These are phyloP conservation scores for Anthostomella pinea DNA, from an alignment of 2,329 filamentous ascomycete species.

Conservation along the genomic window DNA sequence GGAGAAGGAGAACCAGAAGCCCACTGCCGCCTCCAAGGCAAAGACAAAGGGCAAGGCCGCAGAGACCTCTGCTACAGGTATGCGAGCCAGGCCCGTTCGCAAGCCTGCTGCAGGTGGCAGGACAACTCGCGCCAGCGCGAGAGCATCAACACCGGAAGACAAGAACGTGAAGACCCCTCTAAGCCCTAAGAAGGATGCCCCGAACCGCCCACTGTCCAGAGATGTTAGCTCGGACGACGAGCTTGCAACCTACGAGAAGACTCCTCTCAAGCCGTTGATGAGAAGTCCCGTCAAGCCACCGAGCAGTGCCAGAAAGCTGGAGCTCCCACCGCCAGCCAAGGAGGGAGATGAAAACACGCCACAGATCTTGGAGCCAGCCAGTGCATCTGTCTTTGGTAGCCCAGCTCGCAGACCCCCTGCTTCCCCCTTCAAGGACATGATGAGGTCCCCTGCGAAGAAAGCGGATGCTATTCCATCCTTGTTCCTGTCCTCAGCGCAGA, in stretches of 20 bases:
- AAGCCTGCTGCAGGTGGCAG: conserved; percentile 38
- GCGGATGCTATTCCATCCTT: conserved; percentile 41
- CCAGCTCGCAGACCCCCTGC: conserved; percentile 54
- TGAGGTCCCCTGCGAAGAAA: conserved; percentile 56
- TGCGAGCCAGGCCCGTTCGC: conserved; percentile 48
- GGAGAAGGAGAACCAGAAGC: conserved; percentile 61
- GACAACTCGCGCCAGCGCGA: conserved; percentile 36
- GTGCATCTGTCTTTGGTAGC: conserved; percentile 44
- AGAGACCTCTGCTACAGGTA: conserved; percentile 34
- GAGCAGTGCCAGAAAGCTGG: conserved; percentile 34
- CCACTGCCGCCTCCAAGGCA: conserved; percentile 31
- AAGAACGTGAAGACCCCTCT: conserved; percentile 49
- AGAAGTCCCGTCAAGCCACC: conserved; percentile 55
- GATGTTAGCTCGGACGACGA: conserved; percentile 58
- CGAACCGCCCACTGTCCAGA: conserved; percentile 44
- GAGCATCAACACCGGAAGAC: conserved; percentile 31
- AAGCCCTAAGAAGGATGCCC: conserved; percentile 64
- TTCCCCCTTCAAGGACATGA: conserved; percentile 52
- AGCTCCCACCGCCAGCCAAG: conserved; percentile 27
- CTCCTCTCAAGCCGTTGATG: conserved; percentile 50
- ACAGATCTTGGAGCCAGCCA: conserved; percentile 35
- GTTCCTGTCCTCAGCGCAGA: conserved; percentile 25
- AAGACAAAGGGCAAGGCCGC: conserved; percentile 33
- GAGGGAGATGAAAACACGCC: conserved; percentile 27
- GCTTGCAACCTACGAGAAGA: conserved; percentile 50